A percentile compares a stretch with the other conserved stretches of the same genome.
Conservation (phyloP, 805 yeast species). For the Ogataea corticis region DNA sequence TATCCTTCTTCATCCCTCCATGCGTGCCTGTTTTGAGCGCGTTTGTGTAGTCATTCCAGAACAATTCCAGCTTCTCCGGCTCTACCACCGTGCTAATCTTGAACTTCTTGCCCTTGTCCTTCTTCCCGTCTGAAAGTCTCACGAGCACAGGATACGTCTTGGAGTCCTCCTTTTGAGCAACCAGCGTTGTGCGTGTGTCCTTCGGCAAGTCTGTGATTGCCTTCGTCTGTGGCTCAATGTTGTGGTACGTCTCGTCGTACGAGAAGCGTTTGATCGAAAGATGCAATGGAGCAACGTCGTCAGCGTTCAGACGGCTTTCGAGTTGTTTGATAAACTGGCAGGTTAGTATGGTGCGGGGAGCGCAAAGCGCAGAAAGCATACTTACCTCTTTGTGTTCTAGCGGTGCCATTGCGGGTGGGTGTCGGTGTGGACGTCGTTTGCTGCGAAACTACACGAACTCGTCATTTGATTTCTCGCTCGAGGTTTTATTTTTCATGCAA, state of each 20-base stretch:
- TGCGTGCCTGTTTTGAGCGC: conserved; percentile 70
- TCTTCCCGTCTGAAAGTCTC: conserved; percentile 66
- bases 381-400: conserved; percentile 30
- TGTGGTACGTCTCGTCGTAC: conserved; percentile 24
- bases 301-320: conserved; percentile 18
- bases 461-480: too few species aligned
- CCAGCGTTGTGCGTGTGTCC: conserved; percentile 16
- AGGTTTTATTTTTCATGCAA: not conserved
- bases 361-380: not conserved
- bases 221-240: conserved; percentile 17
- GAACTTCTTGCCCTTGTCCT: conserved; percentile 41
- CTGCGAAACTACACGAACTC: too few species aligned
- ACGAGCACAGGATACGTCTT: conserved; percentile 60
- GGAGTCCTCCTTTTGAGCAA: conserved; percentile 6
- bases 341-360: conserved; percentile 4
- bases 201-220: conserved; percentile 19
- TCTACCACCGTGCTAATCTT: conserved; percentile 75
- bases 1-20: conserved; percentile 71
- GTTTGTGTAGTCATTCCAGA: conserved; percentile 76
- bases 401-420: conserved; percentile 17
- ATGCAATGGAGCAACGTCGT: conserved; percentile 50
- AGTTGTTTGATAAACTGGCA: conserved; percentile 30
- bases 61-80: conserved; percentile 57
- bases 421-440: too few species aligned
- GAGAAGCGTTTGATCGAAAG: conserved; percentile 58